These are phyloP conservation scores for Lachancea quebecensis DNA, from an alignment of 805 yeast species.

Conservation along the genomic window DNA sequence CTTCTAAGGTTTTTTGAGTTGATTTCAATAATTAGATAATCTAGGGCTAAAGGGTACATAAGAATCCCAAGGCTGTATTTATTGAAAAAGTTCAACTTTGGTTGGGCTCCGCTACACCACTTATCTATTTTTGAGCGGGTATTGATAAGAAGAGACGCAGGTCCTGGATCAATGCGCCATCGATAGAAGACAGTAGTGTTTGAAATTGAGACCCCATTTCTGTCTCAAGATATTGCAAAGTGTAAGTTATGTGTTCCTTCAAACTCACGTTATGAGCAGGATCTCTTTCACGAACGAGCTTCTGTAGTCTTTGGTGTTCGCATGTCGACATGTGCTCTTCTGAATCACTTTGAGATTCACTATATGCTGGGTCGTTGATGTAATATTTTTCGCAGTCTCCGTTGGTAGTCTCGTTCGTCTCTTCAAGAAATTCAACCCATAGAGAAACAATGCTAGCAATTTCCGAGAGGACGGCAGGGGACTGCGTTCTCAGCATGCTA, in stretches of 20 bases:
- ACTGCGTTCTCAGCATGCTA: slow-evolving; percentile 39
- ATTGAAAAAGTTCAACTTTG: too few species aligned
- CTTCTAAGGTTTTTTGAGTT: not conserved
- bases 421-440: slow-evolving; percentile 60
- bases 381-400: slow-evolving; percentile 56
- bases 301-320: slow-evolving; percentile 39
- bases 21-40: not conserved
- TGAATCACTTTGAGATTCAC: slow-evolving; percentile 27
- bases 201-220: slow-evolving; percentile 23
- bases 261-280: slow-evolving; percentile 50
- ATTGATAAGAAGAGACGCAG: slow-evolving; percentile 21
- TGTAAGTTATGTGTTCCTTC: slow-evolving; percentile 37
- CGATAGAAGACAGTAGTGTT: slow-evolving; percentile 17
- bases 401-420: slow-evolving; percentile 51
- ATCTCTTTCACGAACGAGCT: slow-evolving; percentile 35
- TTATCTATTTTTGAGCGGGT: slow-evolving; percentile 6
- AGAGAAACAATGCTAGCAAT: slow-evolving; percentile 33
- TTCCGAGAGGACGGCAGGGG: slow-evolving; percentile 25
- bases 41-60: too few species aligned
- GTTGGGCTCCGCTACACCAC: not conserved
- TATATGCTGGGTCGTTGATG: slow-evolving; percentile 27
- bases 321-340: slow-evolving; percentile 27
- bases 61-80: too few species aligned
- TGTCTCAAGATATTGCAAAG: slow-evolving; percentile 21
- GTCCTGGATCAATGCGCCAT: slow-evolving; percentile 23